These are phyloP conservation scores for Rutstroemia sp. DNA, from an alignment of 2,329 filamentous ascomycete genomes.

Conservation along the genomic window DNA sequence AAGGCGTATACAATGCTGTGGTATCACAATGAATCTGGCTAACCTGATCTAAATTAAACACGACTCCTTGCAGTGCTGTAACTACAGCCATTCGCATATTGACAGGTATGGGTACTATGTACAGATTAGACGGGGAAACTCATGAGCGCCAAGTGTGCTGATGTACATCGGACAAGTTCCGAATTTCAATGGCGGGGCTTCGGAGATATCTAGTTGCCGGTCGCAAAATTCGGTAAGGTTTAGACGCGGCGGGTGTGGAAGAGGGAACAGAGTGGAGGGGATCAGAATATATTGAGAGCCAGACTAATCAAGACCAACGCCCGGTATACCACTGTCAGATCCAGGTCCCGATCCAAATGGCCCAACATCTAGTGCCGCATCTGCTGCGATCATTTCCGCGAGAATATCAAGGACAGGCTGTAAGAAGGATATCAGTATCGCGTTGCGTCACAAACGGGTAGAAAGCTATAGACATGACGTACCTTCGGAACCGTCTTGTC, in stretches of 20 bases:
- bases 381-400: constrained; percentile 95
- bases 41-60: constrained; percentile 14
- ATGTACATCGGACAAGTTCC: constrained; percentile 19
- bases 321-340: constrained; percentile 26
- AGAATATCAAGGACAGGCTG: constrained; percentile 90
- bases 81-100: constrained; percentile 17
- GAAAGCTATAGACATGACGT: background rate
- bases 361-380: constrained; percentile 62
- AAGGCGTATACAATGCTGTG: constrained; percentile 1
- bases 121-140: constrained; percentile 22
- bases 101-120: constrained; percentile 24
- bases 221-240: constrained; percentile 3
- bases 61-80: constrained; percentile 6
- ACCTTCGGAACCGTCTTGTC: constrained; percentile 98
- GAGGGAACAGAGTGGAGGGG: constrained; percentile 13
- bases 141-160: constrained; percentile 20
- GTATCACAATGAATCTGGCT: constrained; percentile 2
- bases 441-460: no score
- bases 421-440: constrained; percentile 8
- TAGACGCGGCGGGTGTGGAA: background rate
- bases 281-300: constrained; percentile 6
- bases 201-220: constrained; percentile 12
- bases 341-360: constrained; percentile 24
- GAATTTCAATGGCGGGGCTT: constrained; percentile 3
- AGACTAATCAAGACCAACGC: constrained; percentile 27